phyloP scores from a whole-genome alignment of 2,329 filamentous ascomycete species.

The Pseudovirgaria hyperparasitica region DNA sequence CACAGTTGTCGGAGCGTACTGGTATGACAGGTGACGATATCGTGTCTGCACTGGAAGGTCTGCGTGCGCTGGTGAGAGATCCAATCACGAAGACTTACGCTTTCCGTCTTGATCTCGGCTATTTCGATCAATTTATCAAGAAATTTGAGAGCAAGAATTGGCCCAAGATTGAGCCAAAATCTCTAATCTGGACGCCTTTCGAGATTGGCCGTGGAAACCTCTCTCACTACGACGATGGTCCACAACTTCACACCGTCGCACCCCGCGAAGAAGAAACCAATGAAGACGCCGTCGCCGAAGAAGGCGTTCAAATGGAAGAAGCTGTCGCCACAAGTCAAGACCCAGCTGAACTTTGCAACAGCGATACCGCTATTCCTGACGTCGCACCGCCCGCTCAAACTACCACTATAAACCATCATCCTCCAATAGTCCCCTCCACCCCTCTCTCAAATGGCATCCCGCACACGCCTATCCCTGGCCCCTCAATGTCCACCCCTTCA shows the following conservation, averaged over 20 bases:
- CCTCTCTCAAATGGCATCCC: constrained; percentile 19
- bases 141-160: constrained; percentile 87
- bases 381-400: constrained; percentile 13
- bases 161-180: constrained; percentile 67
- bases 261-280: constrained; percentile 62
- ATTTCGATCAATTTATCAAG: constrained; percentile 74
- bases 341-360: constrained; percentile 1
- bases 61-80: constrained; percentile 81
- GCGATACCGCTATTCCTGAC: constrained; percentile 3
- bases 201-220: constrained; percentile 83
- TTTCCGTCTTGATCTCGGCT: constrained; percentile 71
- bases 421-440: constrained; percentile 17
- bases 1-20: constrained; percentile 69
- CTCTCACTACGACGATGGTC: constrained; percentile 71
- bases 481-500: constrained; percentile 14
- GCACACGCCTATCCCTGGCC: constrained; percentile 15
- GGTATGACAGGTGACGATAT: constrained; percentile 96
- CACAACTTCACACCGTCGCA: constrained; percentile 72
- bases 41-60: constrained; percentile 79
- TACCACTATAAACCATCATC: constrained; percentile 17
- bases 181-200: constrained; percentile 89
- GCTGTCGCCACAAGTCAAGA: constrained; percentile 7
- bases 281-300: constrained; percentile 26
- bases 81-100: constrained; percentile 81
- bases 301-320: constrained; percentile 28